A percentile compares a stretch with the other conserved stretches of the same genome.
These are phyloP conservation scores for Sporothrix dimorphospora DNA, from an alignment of 2,329 filamentous ascomycete species.

Conservation along the genomic window DNA sequence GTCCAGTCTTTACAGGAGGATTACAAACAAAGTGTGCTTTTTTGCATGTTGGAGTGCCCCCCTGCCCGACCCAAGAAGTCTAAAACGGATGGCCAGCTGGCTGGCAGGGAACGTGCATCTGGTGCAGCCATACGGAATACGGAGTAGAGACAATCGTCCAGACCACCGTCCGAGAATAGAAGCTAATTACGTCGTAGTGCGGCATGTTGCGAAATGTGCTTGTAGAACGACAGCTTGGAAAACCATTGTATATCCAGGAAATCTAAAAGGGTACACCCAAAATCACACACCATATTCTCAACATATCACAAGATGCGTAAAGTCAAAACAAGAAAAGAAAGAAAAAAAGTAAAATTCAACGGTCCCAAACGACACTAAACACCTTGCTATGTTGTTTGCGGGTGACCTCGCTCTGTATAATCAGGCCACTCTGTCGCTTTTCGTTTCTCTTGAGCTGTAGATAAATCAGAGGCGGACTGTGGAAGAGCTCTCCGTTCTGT, in stretches of 20 bases:
- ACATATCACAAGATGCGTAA: too few relatives aligned
- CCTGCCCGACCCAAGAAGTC: conserved; percentile 2
- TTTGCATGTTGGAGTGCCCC: background rate
- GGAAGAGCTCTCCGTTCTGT: background rate
- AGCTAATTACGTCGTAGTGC: too few relatives aligned
- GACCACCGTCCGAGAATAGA: background rate
- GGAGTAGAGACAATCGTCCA: background rate
- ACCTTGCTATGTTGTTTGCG: conserved; percentile 7
- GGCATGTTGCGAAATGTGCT: too few relatives aligned
- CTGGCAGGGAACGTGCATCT: background rate
- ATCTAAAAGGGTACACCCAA: background rate
- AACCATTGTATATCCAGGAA: too few relatives aligned
- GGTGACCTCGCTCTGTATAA: conserved; percentile 13
- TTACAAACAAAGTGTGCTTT: background rate
- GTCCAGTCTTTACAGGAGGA: background rate
- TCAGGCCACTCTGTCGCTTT: background rate
- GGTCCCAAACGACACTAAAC: background rate
- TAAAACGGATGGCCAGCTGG: conserved; percentile 2
- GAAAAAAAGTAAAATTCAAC: background rate
- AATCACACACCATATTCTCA: too few relatives aligned
- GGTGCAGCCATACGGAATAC: background rate
- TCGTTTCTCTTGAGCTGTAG: background rate
- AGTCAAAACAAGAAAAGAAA: background rate
- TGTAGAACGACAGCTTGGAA: too few relatives aligned
- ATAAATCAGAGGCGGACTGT: background rate